Base-by-base conservation (phyloP, 768 basidiomycete species). In the Punctularia strigosozonata region DNA sequence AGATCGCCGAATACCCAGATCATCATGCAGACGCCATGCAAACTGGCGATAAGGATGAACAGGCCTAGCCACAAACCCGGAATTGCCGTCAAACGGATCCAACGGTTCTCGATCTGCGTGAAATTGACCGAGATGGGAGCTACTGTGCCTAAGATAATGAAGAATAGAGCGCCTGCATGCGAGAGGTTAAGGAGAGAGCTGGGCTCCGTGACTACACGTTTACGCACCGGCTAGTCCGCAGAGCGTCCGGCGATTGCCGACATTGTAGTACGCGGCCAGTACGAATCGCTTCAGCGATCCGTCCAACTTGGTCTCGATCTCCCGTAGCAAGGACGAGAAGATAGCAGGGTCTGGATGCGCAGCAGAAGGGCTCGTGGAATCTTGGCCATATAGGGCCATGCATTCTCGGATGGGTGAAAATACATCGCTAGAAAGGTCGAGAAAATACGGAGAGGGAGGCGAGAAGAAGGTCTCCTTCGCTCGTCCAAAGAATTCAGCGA, bases 381-480 rank as follows among this genome's bases (percentile, higher is more conserved):
- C n/a, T n/a, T n/a, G n/a, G n/a, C n/a, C n/a, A n/a, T n/a, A n/a
- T n/a, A n/a, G n/a, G n/a, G n/a, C n/a, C n/a, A n/a, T n/a, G n/a
- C n/a, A n/a, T n/a, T n/a, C n/a, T n/a, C n/a, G n/a, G 48, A 60
- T 61, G n/a, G 49, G 53, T 20, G 76, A 69, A 24, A 85, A 71
- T 22, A 79, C 56, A 37, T 73, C 71, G 6, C 78, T 77, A 8
- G 80, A 68, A 19, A 86, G 68, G 44, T 79, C 70, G 48, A 86
- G 75, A 45, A 84, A 81, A 49, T 80, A 86, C 31, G 69, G 64
- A 33, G 77, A 73, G 41, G 72, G 72, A 15, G 80, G 80, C 3
- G 77, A 80, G 45, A 86, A 73, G 53, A 88, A 88, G 1, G 84
- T 87, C 51, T 82, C 74, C 47, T 84, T 85, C 7, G 84, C 84